These are phyloP conservation scores for Perkinsus olseni DNA, from an alignment of 169 alveolate genomes.

Conservation along the genomic window DNA sequence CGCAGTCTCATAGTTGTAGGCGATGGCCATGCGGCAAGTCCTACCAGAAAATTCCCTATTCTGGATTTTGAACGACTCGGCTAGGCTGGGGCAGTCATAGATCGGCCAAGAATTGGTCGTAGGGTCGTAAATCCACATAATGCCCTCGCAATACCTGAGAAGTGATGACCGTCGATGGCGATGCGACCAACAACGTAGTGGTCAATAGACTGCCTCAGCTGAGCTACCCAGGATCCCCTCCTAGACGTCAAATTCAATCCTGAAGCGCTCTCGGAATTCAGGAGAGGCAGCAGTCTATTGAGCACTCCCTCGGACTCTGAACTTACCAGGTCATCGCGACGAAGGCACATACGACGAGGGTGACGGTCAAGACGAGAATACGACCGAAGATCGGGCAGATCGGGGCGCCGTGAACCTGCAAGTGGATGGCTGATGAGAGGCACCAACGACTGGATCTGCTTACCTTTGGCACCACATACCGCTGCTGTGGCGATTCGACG, in stretches of 20 bases:
- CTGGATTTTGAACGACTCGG: neutral
- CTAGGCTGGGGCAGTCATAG: neutral
- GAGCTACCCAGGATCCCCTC: too few relatives aligned
- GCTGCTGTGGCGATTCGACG: neutral
- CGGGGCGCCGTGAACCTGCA: neutral
- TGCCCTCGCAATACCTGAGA: neutral
- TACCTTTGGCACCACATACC: neutral
- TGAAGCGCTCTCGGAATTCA: too few relatives aligned
- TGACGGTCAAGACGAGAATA: neutral
- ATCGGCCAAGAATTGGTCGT: neutral
- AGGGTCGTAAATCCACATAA: neutral
- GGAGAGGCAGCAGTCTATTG: too few relatives aligned
- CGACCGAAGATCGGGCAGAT: neutral
- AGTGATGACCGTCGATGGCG: neutral
- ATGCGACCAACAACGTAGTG: neutral
- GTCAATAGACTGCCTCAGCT: too few relatives aligned
- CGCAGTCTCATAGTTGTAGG: neutral
- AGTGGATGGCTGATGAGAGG: neutral
- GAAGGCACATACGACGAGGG: neutral
- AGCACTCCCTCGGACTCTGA: too few relatives aligned
- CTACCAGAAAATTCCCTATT: neutral
- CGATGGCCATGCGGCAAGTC: neutral
- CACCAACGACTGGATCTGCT: neutral
- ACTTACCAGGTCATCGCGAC: neutral
- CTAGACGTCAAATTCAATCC: too few relatives aligned